A percentile compares a stretch with the other conserved stretches of the same genome.
phyloP scores from a whole-genome alignment of 2,329 filamentous ascomycete species.

The Aspergillus texensis region DNA sequence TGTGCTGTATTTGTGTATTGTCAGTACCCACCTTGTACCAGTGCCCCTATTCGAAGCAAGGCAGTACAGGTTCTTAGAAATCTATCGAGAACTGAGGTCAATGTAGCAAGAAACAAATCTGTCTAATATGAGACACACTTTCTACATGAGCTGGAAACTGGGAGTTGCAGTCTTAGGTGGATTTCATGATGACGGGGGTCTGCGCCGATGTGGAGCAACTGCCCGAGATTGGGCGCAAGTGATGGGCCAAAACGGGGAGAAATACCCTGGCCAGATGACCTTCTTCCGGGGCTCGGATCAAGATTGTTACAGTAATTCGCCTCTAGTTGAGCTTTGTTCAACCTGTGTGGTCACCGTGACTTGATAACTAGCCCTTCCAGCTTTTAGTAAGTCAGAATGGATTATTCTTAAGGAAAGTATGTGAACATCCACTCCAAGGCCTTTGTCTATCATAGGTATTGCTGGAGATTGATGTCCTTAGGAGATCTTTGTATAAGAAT shows the following conservation, averaged over 20 bases:
- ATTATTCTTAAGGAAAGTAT: neutral
- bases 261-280: constrained; percentile 21
- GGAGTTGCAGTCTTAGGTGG: neutral
- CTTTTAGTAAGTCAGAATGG: neutral
- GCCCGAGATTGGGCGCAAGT: constrained; percentile 19
- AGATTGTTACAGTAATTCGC: neutral
- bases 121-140: neutral
- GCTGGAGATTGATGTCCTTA: neutral
- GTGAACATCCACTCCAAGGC: neutral
- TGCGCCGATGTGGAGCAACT: constrained; percentile 23
- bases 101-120: neutral
- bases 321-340: neutral
- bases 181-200: constrained; percentile 23
- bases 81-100: neutral
- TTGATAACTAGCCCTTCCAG: neutral
- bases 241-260: constrained; percentile 9
- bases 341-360: neutral
- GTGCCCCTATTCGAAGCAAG: constrained; percentile 20
- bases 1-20: neutral
- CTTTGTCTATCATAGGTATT: neutral
- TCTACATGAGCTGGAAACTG: neutral
- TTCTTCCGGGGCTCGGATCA: constrained; percentile 12
- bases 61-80: constrained; percentile 1
- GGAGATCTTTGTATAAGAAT: neutral
- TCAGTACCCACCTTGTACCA: neutral